phyloP scores from a whole-genome alignment of 768 basidiomycete species.

The Rhizopogon rudus region DNA sequence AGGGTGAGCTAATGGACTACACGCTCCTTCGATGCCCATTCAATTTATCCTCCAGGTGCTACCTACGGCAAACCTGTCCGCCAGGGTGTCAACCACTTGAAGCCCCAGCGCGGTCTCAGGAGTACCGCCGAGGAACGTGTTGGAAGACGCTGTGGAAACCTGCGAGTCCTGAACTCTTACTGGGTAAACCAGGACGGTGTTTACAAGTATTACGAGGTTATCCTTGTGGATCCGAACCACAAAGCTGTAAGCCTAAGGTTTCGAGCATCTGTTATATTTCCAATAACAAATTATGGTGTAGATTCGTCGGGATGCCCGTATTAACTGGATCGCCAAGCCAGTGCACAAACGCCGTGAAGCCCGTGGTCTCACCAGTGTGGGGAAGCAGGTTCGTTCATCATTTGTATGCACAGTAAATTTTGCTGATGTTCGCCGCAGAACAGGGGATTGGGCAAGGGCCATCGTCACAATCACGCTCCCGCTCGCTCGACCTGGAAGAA shows the following conservation, averaged over 20 bases:
- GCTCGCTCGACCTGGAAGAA: conserved; percentile 92
- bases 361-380: conserved; percentile 94
- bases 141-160: conserved; percentile 91
- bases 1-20: conserved; percentile 53
- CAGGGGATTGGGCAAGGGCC: conserved; percentile 95
- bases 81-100: conserved; percentile 99
- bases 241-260: conserved; percentile 65
- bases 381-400: conserved; percentile 74
- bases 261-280: not conserved
- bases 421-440: conserved; percentile 48
- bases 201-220: conserved; percentile 99
- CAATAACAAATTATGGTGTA: conserved; percentile 24
- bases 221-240: conserved; percentile 93
- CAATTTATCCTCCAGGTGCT: conserved; percentile 53
- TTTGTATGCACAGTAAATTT: not conserved
- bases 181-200: conserved; percentile 99
- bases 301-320: conserved; percentile 94
- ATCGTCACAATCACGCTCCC: conserved; percentile 90
- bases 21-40: not conserved
- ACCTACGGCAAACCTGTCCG: conserved; percentile 99
- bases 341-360: conserved; percentile 99
- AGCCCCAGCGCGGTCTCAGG: conserved; percentile 91
- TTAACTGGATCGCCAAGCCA: conserved; percentile 98
- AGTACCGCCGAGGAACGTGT: conserved; percentile 98
- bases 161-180: conserved; percentile 97